Base-by-base conservation (phyloP, 805 yeast genomes). In the Kodamaea kakaduensis region DNA sequence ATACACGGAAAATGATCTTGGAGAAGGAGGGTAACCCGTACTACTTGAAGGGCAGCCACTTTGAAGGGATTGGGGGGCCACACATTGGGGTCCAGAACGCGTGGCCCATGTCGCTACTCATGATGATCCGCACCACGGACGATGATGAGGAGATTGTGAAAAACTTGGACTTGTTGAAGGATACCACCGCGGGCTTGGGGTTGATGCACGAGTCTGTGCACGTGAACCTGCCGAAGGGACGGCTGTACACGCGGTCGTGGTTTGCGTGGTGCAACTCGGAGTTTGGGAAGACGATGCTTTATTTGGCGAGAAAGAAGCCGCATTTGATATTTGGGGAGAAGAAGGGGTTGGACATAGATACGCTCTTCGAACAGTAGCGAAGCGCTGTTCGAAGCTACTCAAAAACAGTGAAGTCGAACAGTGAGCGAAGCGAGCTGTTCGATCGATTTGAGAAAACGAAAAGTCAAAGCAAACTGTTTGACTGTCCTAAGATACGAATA, bases 221-320 rank as follows among this genome's bases (percentile, higher is more conserved):
- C 39, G 94, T 86, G 7, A 69, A 79, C 46, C 60, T 70, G 5
- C 63, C 63, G 2, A 40, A 44, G 2, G 78, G 76, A 1, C 37
- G 41, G 7, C 58, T 56, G n/a, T 88, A 58, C 53, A 84, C 95
- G 0, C 64, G 96, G 41, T 75, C 93, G 2, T 87, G 96, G 96
- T 88, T 88, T 64, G 82, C 95, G 4, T 87, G 96, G 96, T 84
- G 94, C 47, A 87, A 87, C 53, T 78, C 94, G 1, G 96, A 88
- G 58, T 85, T 87, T 61, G 96, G 88, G 14, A 84, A 84, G 56
- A 81, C 94, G 1, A 80, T 87, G n/a, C 55, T 87, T 30, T 81
- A 85, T 48, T 60, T 87, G 42, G 88, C 90, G 2, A 61, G 70
- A 39, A 63, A 83, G 34, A 84, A 82, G 51, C 95, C 95, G 0